Evolutionary conservation across 345 rosid genomes (phyloP).

Genomic region (Arabidopsis suecica): DNA sequence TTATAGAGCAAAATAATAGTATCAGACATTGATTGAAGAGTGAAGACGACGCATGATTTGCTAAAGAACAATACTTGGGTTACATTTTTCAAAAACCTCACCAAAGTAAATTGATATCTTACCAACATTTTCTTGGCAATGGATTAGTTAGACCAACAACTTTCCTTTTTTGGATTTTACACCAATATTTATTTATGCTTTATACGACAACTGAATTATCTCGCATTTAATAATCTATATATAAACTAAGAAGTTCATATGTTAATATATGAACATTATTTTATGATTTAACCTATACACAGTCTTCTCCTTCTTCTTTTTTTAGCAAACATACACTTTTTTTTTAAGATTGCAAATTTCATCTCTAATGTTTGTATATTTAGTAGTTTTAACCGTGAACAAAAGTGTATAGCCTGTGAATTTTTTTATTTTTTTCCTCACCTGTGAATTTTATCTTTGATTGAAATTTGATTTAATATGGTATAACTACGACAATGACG

Average conservation of each 20-base stretch:
- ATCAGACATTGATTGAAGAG: not conserved
- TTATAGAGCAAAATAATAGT: constrained; percentile 1
- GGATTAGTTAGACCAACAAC: not conserved
- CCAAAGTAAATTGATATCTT: constrained; percentile 12
- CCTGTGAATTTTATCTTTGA: not conserved
- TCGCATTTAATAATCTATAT: not conserved
- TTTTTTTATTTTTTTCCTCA: too few relatives aligned
- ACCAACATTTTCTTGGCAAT: not conserved
- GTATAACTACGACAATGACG: not conserved
- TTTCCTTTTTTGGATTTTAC: not conserved
- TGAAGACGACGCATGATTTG: constrained; percentile 13
- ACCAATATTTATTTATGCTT: not conserved
- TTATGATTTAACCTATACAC: not conserved
- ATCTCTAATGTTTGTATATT: not conserved
- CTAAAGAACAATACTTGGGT: not conserved
- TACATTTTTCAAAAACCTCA: not conserved
- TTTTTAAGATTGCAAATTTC: not conserved
- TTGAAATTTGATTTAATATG: not conserved
- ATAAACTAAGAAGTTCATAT: not conserved
- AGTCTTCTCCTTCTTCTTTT: too few relatives aligned
- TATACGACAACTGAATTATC: not conserved
- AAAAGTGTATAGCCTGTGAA: not conserved
- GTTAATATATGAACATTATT: not conserved
- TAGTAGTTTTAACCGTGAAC: not conserved
- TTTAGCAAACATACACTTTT: not conserved